A percentile compares a stretch with the other conserved stretches of the same genome.
phyloP scores from a whole-genome alignment of 768 basidiomycete genomes.

The Coprinellus aureogranulatus region DNA sequence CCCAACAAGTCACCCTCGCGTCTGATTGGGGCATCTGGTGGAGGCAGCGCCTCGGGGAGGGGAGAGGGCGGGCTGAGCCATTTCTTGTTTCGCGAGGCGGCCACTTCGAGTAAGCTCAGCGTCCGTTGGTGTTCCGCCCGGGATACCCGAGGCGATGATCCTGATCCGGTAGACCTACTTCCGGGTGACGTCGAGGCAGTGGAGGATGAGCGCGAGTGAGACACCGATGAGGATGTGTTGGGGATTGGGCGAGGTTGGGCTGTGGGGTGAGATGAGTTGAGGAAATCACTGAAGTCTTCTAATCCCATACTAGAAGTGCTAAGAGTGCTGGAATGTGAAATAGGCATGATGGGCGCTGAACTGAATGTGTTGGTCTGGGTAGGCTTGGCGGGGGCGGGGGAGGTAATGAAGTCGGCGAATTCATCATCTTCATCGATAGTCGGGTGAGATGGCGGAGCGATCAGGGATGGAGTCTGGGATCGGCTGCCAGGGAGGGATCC shows the following conservation, averaged over 20 bases:
- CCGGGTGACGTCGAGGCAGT: constrained; percentile 5
- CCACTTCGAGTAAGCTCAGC: constrained; percentile 53
- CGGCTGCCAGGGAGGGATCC: background rate
- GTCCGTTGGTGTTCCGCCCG: constrained; percentile 47
- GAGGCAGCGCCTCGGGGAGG: constrained; percentile 22
- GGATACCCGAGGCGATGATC: constrained; percentile 25
- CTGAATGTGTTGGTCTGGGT: constrained; percentile 13
- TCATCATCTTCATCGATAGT: constrained; percentile 45
- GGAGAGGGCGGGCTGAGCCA: constrained; percentile 41
- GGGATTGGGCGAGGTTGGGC: constrained; percentile 1
- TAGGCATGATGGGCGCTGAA: constrained; percentile 1
- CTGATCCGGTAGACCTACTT: constrained; percentile 33
- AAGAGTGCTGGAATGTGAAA: constrained; percentile 15
- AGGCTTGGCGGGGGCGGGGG: constrained; percentile 24
- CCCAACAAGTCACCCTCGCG: background rate
- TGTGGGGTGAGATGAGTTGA: constrained; percentile 20
- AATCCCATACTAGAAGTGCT: constrained; percentile 13
- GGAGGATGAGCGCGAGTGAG: background rate
- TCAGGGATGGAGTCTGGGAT: constrained; percentile 3
- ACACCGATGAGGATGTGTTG: background rate
- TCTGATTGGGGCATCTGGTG: constrained; percentile 13
- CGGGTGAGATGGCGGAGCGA: background rate
- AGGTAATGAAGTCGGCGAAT: constrained; percentile 51
- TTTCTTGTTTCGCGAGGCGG: constrained; percentile 45
- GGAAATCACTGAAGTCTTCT: constrained; percentile 48